Evolutionary conservation across 2,329 filamentous ascomycete species (phyloP).

Genomic region (Samsoniella hepiali): DNA sequence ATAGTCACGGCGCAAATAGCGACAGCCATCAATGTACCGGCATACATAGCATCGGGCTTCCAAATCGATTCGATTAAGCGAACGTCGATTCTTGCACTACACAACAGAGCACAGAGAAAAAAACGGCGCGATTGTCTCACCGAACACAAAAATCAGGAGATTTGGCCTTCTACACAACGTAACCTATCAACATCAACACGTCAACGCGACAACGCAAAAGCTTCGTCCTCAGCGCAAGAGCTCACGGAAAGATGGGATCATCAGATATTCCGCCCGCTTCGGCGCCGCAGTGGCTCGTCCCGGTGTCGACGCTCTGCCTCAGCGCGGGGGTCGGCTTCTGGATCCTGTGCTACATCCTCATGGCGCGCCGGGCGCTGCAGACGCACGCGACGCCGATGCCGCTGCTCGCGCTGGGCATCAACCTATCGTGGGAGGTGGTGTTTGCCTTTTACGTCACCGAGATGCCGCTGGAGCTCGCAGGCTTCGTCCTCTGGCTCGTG

Average conservation of each 20-base stretch:
- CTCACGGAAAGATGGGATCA: constrained; percentile 34
- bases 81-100: too few relatives aligned
- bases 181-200: too few relatives aligned
- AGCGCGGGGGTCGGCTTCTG: constrained; percentile 38
- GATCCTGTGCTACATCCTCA: constrained; percentile 45
- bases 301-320: constrained; percentile 34
- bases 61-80: too few relatives aligned
- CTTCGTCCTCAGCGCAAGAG: too few relatives aligned
- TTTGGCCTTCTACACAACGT: too few relatives aligned
- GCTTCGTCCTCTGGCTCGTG: constrained; percentile 47
- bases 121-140: too few relatives aligned
- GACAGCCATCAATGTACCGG: too few relatives aligned
- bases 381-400: constrained; percentile 50
- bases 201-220: too few relatives aligned
- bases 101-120: too few relatives aligned
- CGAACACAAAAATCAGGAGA: too few relatives aligned
- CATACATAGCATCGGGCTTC: too few relatives aligned
- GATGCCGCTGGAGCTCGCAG: constrained; percentile 38
- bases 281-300: constrained; percentile 38
- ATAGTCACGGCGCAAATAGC: too few relatives aligned
- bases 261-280: constrained; percentile 36
- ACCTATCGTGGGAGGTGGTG: constrained; percentile 51
- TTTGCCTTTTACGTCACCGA: constrained; percentile 47
- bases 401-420: constrained; percentile 45
- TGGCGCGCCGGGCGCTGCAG: constrained; percentile 42